Conservation (phyloP, 2,329 filamentous ascomycete genomes). For the Ilyonectria robusta region DNA sequence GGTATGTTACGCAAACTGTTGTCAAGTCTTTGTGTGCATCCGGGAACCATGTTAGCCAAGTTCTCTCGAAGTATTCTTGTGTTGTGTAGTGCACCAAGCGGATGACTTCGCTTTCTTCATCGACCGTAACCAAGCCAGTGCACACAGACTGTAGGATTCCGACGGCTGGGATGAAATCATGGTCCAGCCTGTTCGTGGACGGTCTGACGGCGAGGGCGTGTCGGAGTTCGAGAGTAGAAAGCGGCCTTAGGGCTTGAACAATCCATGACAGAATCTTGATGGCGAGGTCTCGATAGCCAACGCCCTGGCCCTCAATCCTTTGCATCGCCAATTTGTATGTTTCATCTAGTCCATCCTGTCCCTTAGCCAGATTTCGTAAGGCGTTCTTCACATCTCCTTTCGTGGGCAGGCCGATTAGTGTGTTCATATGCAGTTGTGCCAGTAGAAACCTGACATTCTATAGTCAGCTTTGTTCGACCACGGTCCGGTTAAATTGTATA, state of each 20-base stretch:
- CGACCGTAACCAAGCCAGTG: slow-evolving; percentile 58
- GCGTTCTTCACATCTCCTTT: slow-evolving; percentile 50
- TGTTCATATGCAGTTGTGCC: not conserved
- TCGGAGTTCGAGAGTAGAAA: slow-evolving; percentile 55
- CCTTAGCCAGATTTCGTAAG: not conserved
- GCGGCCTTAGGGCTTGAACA: slow-evolving; percentile 50
- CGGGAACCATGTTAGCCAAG: slow-evolving; percentile 48
- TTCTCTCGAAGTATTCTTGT: slow-evolving; percentile 59
- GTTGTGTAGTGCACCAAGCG: slow-evolving; percentile 62
- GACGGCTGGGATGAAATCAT: slow-evolving; percentile 52
- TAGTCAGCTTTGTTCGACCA: not conserved
- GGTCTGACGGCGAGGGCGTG: slow-evolving; percentile 58
- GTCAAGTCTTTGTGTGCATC: slow-evolving; percentile 47
- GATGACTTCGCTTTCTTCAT: slow-evolving; percentile 56
- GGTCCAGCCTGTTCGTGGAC: slow-evolving; percentile 47
- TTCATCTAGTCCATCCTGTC: slow-evolving; percentile 46
- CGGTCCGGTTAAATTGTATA: too few relatives aligned
- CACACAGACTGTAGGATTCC: slow-evolving; percentile 55
- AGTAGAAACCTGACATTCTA: not conserved
- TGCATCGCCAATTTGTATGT: not conserved
- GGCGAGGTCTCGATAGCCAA: slow-evolving; percentile 52
- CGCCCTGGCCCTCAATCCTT: slow-evolving; percentile 56
- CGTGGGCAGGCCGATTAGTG: slow-evolving; percentile 29
- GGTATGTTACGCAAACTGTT: slow-evolving; percentile 53
- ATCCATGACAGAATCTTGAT: slow-evolving; percentile 58